A percentile compares a stretch with the other conserved stretches of the same genome.
phyloP scores from a whole-genome alignment of 1,284 basidiomycete species.

The Uromyces viciae-fabae region DNA sequence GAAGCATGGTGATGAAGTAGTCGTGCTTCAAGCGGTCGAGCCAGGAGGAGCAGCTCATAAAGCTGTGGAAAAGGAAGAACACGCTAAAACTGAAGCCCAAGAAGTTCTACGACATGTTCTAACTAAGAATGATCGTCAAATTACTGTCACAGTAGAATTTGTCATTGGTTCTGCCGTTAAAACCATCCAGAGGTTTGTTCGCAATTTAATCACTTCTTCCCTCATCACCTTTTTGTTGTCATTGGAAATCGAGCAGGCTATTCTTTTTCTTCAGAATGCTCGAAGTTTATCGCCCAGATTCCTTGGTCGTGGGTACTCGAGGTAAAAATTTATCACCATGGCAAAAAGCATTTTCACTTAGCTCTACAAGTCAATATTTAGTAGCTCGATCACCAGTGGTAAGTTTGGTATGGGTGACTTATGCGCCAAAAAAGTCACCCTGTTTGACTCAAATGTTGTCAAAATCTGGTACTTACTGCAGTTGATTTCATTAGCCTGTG shows the following conservation, averaged over 20 bases:
- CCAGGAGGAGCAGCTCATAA: conserved; percentile 30
- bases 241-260: no score
- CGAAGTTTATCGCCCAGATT: conserved; percentile 41
- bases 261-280: conserved; percentile 27
- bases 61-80: conserved; percentile 32
- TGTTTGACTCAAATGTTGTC: no score
- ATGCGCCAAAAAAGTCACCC: background rate
- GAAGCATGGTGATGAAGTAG: conserved; percentile 42
- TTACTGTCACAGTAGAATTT: conserved; percentile 44
- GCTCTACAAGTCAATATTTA: conserved; percentile 45
- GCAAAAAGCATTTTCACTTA: conserved; percentile 42
- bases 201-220: background rate
- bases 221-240: background rate
- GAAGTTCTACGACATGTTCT: conserved; percentile 37
- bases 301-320: conserved; percentile 39
- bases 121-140: conserved; percentile 41
- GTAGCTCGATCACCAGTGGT: conserved; percentile 42
- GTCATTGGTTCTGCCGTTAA: conserved; percentile 44
- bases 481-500: conserved; percentile 39
- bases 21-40: conserved; percentile 32
- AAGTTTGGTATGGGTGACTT: no score
- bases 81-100: conserved; percentile 31
- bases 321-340: conserved; percentile 30
- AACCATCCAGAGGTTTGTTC: conserved; percentile 41
- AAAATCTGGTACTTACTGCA: background rate